phyloP scores from a whole-genome alignment of 2,329 filamentous ascomycete genomes.

The Cytospora piceicola region DNA sequence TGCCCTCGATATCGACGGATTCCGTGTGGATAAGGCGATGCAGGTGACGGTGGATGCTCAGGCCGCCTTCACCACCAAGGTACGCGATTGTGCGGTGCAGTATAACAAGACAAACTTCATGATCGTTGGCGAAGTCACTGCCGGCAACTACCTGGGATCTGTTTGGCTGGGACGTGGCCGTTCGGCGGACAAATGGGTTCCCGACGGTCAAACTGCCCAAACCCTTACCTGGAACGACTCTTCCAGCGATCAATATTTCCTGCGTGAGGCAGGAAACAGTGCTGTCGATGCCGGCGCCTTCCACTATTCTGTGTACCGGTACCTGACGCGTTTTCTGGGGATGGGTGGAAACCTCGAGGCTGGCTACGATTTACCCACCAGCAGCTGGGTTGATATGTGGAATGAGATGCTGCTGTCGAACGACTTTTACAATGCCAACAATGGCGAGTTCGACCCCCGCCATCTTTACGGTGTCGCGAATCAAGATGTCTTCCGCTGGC shows the following conservation, averaged over 20 bases:
- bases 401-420: conserved; percentile 60
- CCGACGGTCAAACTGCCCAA: conserved; percentile 29
- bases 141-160: conserved; percentile 62
- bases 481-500: conserved; percentile 69
- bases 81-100: conserved; percentile 58
- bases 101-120: conserved; percentile 67
- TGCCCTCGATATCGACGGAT: conserved; percentile 66
- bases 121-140: conserved; percentile 65
- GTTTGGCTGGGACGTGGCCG: conserved; percentile 65
- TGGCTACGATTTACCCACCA: conserved; percentile 39
- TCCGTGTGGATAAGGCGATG: conserved; percentile 67
- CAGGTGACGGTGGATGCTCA: conserved; percentile 62
- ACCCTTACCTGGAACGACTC: conserved; percentile 30
- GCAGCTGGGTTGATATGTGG: conserved; percentile 54
- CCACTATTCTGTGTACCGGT: conserved; percentile 42
- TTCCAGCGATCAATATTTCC: conserved; percentile 43
- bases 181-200: conserved; percentile 40
- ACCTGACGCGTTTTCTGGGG: conserved; percentile 39
- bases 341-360: conserved; percentile 40
- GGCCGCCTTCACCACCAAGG: conserved; percentile 58
- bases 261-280: conserved; percentile 60
- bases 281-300: conserved; percentile 50
- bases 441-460: conserved; percentile 64
- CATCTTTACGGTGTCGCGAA: conserved; percentile 69
- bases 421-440: conserved; percentile 63